Base-by-base conservation (phyloP, 129 eudicot species). In the Escallonia rubra region DNA sequence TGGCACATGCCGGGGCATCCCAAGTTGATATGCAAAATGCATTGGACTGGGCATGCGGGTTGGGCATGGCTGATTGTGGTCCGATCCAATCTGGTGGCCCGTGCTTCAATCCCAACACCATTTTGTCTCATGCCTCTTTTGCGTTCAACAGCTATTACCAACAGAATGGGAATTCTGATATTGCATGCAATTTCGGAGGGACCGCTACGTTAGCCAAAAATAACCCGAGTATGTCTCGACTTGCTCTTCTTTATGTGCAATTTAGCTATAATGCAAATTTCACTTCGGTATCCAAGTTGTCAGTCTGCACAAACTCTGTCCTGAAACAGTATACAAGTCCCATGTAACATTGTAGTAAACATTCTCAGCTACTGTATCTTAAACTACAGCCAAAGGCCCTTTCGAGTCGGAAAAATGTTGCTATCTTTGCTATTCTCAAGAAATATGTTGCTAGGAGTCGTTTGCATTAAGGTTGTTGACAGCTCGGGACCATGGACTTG, bases 81-180 rank as follows among this genome's bases (percentile, higher is more conserved):
- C 80, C 88, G 11, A 87, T 87, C 40, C 81, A 72, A 59, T 61
- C 80, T 0, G 88, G 82, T 16, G 90, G 88, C 40, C 76, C 85
- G 6, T 87, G 90, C 61, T 87, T 65, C 47, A 58, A 72, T 65
- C 95, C 95, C 7, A 75, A 84, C 65, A 79, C 81, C 2, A 44
- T 87, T n/a, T 65, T 74, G 49, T 81, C 90, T 38, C 95, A 87
- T 54, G 95, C 95, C 2, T 84, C 95, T 5, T 87, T 54, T 59
- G 95, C 95, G 10, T 87, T 87, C 73, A 87, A 84, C 65, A 76
- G 46, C 64, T 87, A 87, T 74, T 87, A 81, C 70, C 90, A 87
- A 69, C 82, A 87, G 55, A 87, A 84, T 74, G 95, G 95, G 8
- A 84, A 84, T 64, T 78, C 85, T 5, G 95, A 76, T 39, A 73